Percentiles rank a stretch among this genome's conserved stretches.
phyloP scores from a whole-genome alignment of 1,284 basidiomycete species.

The Ganoderma meredithae region DNA sequence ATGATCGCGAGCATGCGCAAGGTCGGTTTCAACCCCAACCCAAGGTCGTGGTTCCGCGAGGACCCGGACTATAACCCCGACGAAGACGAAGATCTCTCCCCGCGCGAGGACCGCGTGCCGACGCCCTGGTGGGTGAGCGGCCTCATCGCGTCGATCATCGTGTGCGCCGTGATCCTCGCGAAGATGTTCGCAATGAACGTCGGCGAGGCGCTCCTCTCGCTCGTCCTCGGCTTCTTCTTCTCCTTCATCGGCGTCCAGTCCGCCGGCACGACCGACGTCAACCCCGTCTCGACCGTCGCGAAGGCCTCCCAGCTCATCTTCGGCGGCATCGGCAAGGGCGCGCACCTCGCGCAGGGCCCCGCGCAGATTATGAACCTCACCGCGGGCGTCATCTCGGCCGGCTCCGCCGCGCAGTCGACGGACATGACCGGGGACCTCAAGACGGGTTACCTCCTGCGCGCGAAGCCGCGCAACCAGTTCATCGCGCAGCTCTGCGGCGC shows the following conservation, averaged over 20 bases:
- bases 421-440: constrained; percentile 82
- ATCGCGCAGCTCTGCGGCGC: constrained; percentile 66
- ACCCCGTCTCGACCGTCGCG: constrained; percentile 64
- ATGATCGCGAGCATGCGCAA: constrained; percentile 25
- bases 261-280: constrained; percentile 64
- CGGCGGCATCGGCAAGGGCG: constrained; percentile 62
- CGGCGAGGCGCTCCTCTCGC: constrained; percentile 60
- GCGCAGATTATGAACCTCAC: constrained; percentile 65
- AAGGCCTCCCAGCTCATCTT: constrained; percentile 70
- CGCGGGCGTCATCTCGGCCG: constrained; percentile 66
- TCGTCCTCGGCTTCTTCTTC: constrained; percentile 70
- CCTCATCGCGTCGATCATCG: constrained; percentile 55
- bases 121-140: constrained; percentile 63
- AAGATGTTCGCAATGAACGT: constrained; percentile 67
- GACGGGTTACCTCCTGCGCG: constrained; percentile 73
- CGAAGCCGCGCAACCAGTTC: constrained; percentile 73
- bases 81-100: constrained; percentile 56
- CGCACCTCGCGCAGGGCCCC: constrained; percentile 44
- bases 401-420: constrained; percentile 64
- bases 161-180: constrained; percentile 63
- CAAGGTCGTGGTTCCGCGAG: constrained; percentile 32
- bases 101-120: constrained; percentile 62
- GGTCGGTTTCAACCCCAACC: constrained; percentile 29
- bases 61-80: constrained; percentile 26
- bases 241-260: constrained; percentile 75